phyloP scores from a whole-genome alignment of 768 basidiomycete genomes.

The Tephrocybe sp. region DNA sequence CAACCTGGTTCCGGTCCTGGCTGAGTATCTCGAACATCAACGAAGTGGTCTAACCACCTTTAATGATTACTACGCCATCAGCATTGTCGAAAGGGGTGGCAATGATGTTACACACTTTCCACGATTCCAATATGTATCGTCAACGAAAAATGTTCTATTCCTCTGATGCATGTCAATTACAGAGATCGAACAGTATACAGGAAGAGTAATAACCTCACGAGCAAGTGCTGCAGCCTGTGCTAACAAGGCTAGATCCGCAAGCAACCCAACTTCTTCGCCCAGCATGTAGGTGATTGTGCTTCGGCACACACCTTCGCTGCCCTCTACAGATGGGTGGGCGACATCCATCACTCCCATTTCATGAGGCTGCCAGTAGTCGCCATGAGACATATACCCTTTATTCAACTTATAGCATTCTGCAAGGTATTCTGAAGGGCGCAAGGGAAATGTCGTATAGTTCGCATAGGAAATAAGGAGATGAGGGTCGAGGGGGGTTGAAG shows the following conservation, averaged over 20 bases:
- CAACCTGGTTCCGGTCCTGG: slow-evolving; percentile 70
- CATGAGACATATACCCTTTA: slow-evolving; percentile 45
- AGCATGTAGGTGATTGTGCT: slow-evolving; percentile 73
- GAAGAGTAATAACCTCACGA: slow-evolving; percentile 47
- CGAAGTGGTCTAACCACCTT: slow-evolving; percentile 68
- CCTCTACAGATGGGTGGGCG: slow-evolving; percentile 25
- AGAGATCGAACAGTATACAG: background rate
- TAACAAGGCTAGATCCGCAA: slow-evolving; percentile 64
- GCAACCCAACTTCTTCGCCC: slow-evolving; percentile 64
- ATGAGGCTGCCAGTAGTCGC: slow-evolving; percentile 51
- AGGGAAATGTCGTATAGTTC: slow-evolving; percentile 59
- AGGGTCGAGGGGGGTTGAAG: slow-evolving; percentile 7
- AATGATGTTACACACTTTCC: slow-evolving; percentile 50
- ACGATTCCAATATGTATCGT: slow-evolving; percentile 73
- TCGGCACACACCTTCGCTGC: slow-evolving; percentile 38
- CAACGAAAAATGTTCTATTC: slow-evolving; percentile 65
- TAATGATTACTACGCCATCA: background rate
- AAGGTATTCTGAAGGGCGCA: slow-evolving; percentile 55
- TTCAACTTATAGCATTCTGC: slow-evolving; percentile 54
- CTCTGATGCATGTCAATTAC: slow-evolving; percentile 34
- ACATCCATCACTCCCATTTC: slow-evolving; percentile 34
- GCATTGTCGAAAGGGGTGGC: background rate
- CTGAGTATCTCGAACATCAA: slow-evolving; percentile 48
- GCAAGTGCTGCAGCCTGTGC: slow-evolving; percentile 69
- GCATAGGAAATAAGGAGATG: slow-evolving; percentile 44